Base-by-base conservation (phyloP, 2,329 filamentous ascomycete species). In the Fusarium solani-melongenae region DNA sequence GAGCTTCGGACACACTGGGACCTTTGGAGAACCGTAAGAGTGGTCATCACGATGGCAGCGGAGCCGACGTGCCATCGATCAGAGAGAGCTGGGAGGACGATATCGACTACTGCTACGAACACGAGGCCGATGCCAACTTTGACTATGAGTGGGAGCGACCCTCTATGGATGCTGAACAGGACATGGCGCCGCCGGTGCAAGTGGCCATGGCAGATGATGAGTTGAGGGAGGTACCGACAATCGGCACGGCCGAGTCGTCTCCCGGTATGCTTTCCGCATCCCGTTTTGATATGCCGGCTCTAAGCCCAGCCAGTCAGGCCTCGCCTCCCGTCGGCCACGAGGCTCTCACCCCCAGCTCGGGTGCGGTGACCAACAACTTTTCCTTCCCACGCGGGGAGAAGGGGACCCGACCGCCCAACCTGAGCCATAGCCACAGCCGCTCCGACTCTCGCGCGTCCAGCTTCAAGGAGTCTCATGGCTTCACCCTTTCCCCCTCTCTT, bases 91-190 rank as follows among this genome's bases (percentile, higher is more conserved):
- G 91, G 91, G 91, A 93, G 76, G 90, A 92, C 61, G 90, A 90
- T 70, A 92, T 93, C 69, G 91, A 93, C 77, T 93, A 92, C 80
- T 92, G 89, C 77, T 93, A 93, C 76, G 90, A 92, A 72, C 89
- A 93, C 74, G 91, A 90, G 72, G 90, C 87, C 14, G 91, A 92
- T 79, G 91, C 90, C 9, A 85, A 92, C 79, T 92, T 89, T 77
- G 88, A 92, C 70, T 92, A 91, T 74, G 87, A 90, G 51, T 92
- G 90, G 90, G 89, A 91, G 66, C 87, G 88, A 17, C 83, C 86
- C 4, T 91, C 89, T 0, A 75, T 88, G 61, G 89, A 91, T 56
- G 77, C 74, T 17, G 68, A 75, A 22, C 77, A 77, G 27, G 76
- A 77, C 57, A 51, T 62, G 51, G 64, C 72, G 11, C 76, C 77